Evolutionary conservation across 2,329 filamentous ascomycete species (phyloP).

Genomic region (Penicillium sp.): DNA sequence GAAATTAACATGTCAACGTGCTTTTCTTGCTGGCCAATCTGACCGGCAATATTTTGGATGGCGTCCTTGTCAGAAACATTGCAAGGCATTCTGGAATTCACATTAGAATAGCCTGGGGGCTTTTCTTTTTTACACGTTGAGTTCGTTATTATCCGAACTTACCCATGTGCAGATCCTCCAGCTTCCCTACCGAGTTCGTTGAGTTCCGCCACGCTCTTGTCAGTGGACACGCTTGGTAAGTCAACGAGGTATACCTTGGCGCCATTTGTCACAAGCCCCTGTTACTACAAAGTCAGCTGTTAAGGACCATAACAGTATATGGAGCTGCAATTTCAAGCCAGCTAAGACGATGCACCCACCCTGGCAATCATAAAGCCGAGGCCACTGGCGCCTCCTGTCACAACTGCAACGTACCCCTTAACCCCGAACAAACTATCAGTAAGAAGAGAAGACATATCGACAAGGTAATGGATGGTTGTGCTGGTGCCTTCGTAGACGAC

Average conservation of each 20-base stretch:
- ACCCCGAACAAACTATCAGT: slow-evolving; percentile 25
- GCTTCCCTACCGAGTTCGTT: slow-evolving; percentile 30
- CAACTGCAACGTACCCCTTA: slow-evolving; percentile 38
- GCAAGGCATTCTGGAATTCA: slow-evolving; percentile 13
- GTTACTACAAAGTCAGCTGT: background rate
- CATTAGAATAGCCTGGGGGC: background rate
- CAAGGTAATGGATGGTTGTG: background rate
- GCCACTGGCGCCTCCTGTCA: slow-evolving; percentile 41
- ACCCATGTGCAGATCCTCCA: slow-evolving; percentile 38
- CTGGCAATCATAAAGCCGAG: slow-evolving; percentile 43
- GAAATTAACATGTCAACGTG: slow-evolving; percentile 44
- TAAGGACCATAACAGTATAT: background rate
- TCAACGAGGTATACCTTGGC: slow-evolving; percentile 42
- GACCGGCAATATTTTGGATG: slow-evolving; percentile 29
- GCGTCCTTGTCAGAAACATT: slow-evolving; percentile 38
- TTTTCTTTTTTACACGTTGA: background rate
- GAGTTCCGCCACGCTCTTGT: slow-evolving; percentile 33
- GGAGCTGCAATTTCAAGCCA: background rate
- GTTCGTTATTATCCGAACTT: background rate
- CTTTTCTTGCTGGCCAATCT: slow-evolving; percentile 30
- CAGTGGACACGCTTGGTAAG: slow-evolving; percentile 37
- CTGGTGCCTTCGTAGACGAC: no score
- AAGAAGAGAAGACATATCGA: slow-evolving; percentile 12
- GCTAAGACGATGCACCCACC: slow-evolving; percentile 18
- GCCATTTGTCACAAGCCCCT: slow-evolving; percentile 41